phyloP scores from a whole-genome alignment of 2,329 filamentous ascomycete species.

The Verticillium longisporum region DNA sequence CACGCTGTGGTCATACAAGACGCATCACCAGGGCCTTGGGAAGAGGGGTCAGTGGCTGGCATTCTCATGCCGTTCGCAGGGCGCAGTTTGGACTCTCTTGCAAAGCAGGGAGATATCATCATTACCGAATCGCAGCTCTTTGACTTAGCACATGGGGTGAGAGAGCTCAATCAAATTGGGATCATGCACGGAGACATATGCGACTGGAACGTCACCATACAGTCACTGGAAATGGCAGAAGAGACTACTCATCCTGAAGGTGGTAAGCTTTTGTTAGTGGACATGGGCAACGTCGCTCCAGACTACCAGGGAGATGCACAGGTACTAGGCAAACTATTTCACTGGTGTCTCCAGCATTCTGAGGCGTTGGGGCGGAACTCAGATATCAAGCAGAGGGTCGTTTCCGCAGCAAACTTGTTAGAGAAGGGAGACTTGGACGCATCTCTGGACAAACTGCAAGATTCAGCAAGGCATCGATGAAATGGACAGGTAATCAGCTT shows the following conservation, averaged over 20 bases:
- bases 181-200: slow-evolving; percentile 5
- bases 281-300: slow-evolving; percentile 3
- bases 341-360: slow-evolving; percentile 4
- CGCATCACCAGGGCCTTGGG: slow-evolving; percentile 3
- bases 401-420: neutral
- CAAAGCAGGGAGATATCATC: neutral
- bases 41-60: slow-evolving; percentile 5
- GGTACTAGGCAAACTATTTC: slow-evolving; percentile 1
- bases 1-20: slow-evolving; percentile 8
- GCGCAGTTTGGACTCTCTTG: slow-evolving; percentile 1
- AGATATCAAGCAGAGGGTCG: neutral
- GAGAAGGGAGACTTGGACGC: neutral
- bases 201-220: slow-evolving; percentile 3
- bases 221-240: neutral
- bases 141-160: slow-evolving; percentile 1
- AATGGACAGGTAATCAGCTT: neutral
- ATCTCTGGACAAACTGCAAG: neutral
- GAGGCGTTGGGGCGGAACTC: neutral
- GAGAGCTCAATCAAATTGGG: neutral
- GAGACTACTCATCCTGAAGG: neutral
- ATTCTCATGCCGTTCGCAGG: slow-evolving; percentile 1
- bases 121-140: slow-evolving; percentile 1
- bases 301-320: slow-evolving; percentile 4
- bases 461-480: neutral
- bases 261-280: slow-evolving; percentile 1